A percentile compares a stretch with the other conserved stretches of the same genome.
phyloP scores from a whole-genome alignment of 2,329 filamentous ascomycete species.

The Pseudogymnoascus sp. region DNA sequence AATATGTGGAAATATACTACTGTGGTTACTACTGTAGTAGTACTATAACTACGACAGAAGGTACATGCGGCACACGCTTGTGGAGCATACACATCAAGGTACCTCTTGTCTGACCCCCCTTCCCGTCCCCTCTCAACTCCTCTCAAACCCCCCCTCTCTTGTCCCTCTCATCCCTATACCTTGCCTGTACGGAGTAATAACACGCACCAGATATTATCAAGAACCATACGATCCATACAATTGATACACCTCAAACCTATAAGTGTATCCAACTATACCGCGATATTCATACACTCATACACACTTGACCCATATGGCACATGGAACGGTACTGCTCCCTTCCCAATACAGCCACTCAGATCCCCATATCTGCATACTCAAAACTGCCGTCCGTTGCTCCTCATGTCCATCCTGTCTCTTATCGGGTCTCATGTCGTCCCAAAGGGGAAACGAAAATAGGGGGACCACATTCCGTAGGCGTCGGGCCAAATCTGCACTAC shows the following conservation, averaged over 20 bases:
- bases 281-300: neutral
- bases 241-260: neutral
- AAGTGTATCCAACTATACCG: neutral
- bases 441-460: neutral
- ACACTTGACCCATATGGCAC: neutral
- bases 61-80: neutral
- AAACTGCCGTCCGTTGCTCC: neutral
- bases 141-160: neutral
- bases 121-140: neutral
- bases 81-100: slow-evolving; percentile 4
- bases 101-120: neutral
- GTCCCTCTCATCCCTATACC: neutral
- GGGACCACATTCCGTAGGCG: neutral
- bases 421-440: slow-evolving; percentile 1
- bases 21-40: too few species aligned
- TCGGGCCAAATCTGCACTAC: neutral
- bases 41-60: neutral
- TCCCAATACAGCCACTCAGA: neutral
- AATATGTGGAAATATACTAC: too few species aligned
- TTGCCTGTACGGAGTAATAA: neutral
- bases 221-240: neutral
- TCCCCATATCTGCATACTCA: neutral
- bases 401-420: neutral
- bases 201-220: neutral
- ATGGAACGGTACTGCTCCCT: neutral